Percentiles rank a stretch among this genome's conserved stretches.
Evolutionary conservation across 31 red algal genomes (phyloP).

Genomic region (Porphyra umbilicalis): DNA sequence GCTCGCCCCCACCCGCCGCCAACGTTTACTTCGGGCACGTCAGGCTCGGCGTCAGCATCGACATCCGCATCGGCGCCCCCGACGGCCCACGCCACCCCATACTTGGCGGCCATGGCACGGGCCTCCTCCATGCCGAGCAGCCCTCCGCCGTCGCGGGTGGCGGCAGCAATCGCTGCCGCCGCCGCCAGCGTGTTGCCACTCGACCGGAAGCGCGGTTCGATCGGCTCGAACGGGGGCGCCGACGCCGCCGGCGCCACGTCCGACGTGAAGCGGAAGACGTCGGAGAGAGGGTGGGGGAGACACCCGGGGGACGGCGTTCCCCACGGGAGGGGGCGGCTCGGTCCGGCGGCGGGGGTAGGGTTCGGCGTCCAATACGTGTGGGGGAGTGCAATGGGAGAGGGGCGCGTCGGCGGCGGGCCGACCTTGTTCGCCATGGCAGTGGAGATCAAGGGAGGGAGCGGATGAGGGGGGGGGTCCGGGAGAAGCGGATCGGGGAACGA

Average conservation of each 20-base stretch:
- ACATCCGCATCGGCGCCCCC: not conserved
- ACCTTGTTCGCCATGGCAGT: too few relatives aligned
- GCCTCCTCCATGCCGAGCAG: not conserved
- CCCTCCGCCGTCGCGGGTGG: not conserved
- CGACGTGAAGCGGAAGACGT: not conserved
- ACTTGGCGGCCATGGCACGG: not conserved
- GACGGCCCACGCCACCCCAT: not conserved
- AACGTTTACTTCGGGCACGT: not conserved
- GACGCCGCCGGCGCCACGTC: not conserved
- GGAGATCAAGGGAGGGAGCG: too few relatives aligned
- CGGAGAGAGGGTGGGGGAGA: not conserved
- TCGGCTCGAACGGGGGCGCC: not conserved
- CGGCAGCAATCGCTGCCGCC: not conserved
- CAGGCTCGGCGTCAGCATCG: not conserved
- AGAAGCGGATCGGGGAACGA: too few relatives aligned
- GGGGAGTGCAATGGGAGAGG: too few relatives aligned
- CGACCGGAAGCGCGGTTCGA: not conserved
- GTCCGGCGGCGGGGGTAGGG: too few relatives aligned
- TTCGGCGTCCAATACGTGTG: too few relatives aligned
- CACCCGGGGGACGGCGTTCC: too few relatives aligned
- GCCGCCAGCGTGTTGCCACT: not conserved
- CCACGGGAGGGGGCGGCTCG: too few relatives aligned
- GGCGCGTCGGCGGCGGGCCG: too few relatives aligned
- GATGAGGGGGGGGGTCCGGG: too few relatives aligned
- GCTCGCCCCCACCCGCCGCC: not conserved